Evolutionary conservation across 177 flowering plant genomes (phyloP).

Genomic region (Vitis hybrid): DNA sequence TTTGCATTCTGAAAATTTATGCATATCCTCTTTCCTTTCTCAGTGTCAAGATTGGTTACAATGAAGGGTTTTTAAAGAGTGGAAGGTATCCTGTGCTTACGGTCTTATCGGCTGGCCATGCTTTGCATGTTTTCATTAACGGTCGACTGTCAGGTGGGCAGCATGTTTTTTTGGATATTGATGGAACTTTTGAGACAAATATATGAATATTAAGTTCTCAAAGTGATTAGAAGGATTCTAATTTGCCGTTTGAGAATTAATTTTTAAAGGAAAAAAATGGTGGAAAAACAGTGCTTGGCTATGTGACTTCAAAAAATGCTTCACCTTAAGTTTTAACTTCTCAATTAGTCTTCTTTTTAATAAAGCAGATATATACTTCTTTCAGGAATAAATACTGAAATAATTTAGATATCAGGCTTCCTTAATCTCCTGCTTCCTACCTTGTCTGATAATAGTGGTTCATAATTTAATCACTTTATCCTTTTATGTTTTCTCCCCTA

Average conservation of each 20-base stretch:
- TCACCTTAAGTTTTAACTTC: no score
- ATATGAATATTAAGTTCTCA: no score
- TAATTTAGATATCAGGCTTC: background rate
- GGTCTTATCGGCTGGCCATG: conserved; percentile 81
- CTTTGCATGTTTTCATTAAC: conserved; percentile 80
- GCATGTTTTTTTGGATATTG: background rate
- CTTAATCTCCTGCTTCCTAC: background rate
- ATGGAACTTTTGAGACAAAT: no score
- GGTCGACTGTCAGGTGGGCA: conserved; percentile 60
- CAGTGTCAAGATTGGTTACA: conserved; percentile 58
- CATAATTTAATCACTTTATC: background rate
- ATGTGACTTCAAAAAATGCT: no score
- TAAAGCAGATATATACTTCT: no score
- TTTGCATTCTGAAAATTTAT: background rate
- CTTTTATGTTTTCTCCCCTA: background rate
- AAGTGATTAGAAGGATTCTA: no score
- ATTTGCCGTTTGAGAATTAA: no score
- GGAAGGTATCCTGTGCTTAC: conserved; percentile 65
- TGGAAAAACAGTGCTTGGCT: no score
- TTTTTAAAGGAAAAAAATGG: no score
- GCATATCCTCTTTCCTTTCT: background rate
- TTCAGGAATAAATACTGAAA: no score
- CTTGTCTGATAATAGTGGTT: background rate
- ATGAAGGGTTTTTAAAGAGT: conserved; percentile 64
- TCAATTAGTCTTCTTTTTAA: no score